These are phyloP conservation scores for Clavispora phyllophila DNA, from an alignment of 805 yeast genomes.

Conservation along the genomic window DNA sequence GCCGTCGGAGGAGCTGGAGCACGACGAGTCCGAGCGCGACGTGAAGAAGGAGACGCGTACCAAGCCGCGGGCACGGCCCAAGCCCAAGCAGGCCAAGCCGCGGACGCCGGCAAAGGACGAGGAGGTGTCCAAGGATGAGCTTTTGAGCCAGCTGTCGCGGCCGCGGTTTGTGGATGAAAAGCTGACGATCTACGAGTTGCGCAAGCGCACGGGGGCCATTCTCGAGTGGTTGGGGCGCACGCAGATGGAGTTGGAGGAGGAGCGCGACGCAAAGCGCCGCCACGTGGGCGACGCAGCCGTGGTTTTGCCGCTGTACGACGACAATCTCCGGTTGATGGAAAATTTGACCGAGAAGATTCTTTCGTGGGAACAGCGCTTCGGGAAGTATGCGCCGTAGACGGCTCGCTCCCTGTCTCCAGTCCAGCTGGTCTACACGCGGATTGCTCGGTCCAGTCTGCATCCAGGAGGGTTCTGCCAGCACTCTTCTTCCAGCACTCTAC, in stretches of 20 bases:
- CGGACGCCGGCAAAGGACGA: slow-evolving; percentile 7
- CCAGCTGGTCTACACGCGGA: too few species aligned
- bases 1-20: slow-evolving; percentile 10
- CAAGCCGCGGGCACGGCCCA: slow-evolving; percentile 3
- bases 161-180: slow-evolving; percentile 81
- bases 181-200: slow-evolving; percentile 75
- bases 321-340: slow-evolving; percentile 65
- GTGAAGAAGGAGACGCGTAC: slow-evolving; percentile 7
- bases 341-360: slow-evolving; percentile 64
- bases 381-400: slow-evolving; percentile 43
- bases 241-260: slow-evolving; percentile 75
- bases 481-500: too few species aligned
- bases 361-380: slow-evolving; percentile 75
- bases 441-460: too few species aligned
- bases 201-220: slow-evolving; percentile 82
- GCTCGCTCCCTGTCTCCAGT: too few species aligned
- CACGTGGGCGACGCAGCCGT: slow-evolving; percentile 9
- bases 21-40: slow-evolving; percentile 9
- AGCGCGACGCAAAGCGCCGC: slow-evolving; percentile 22
- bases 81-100: slow-evolving; percentile 4
- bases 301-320: slow-evolving; percentile 35
- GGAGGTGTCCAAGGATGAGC: slow-evolving; percentile 34
- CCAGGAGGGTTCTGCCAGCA: too few species aligned
- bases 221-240: slow-evolving; percentile 87
- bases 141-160: slow-evolving; percentile 65